Evolutionary conservation across 2,329 filamentous ascomycete species (phyloP).

Genomic region (Arthrobotrys pseudoclavata): DNA sequence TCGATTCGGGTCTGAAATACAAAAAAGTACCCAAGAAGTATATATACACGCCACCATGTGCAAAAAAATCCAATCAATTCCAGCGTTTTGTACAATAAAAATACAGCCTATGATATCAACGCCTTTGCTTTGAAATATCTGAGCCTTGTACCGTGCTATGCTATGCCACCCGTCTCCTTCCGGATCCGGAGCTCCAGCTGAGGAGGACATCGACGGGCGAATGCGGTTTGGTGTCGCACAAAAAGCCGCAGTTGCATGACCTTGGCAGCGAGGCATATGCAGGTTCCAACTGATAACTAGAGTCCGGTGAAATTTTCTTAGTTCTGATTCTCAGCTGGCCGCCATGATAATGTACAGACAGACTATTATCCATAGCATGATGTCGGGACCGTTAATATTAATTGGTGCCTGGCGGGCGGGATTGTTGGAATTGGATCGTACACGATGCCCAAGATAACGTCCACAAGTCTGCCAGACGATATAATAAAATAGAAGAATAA

Average conservation of each 20-base stretch:
- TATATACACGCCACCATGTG: not conserved
- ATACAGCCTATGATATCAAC: not conserved
- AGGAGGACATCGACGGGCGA: slow-evolving; percentile 32
- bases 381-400: too few relatives aligned
- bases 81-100: not conserved
- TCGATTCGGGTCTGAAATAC: not conserved
- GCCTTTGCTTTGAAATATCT: not conserved
- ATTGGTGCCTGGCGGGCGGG: too few relatives aligned
- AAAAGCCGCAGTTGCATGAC: slow-evolving; percentile 46
- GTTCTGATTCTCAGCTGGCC: not conserved
- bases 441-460: too few relatives aligned
- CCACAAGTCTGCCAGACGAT: too few relatives aligned
- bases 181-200: slow-evolving; percentile 55
- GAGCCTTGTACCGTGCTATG: not conserved
- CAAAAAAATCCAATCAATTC: not conserved
- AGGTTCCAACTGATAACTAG: slow-evolving; percentile 33
- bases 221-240: slow-evolving; percentile 53
- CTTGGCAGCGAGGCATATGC: slow-evolving; percentile 45
- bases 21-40: too few relatives aligned
- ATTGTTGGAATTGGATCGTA: too few relatives aligned
- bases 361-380: too few relatives aligned
- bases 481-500: not conserved
- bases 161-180: slow-evolving; percentile 28
- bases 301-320: slow-evolving; percentile 9
- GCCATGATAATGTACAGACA: not conserved